Conservation (phyloP, 768 basidiomycete genomes). For the Chalciporus piperatus region DNA sequence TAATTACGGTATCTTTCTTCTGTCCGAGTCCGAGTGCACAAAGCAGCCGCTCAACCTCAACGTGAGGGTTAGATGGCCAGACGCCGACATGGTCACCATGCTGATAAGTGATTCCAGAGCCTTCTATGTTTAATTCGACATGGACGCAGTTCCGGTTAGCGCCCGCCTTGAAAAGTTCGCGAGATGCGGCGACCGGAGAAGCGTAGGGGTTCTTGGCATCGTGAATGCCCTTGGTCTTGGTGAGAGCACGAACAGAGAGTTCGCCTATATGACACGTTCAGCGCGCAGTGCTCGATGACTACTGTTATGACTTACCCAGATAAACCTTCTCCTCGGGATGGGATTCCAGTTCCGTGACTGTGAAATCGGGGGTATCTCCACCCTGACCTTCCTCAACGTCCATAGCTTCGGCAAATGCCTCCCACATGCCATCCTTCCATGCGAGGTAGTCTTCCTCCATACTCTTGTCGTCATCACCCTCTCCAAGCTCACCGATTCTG, state of each 20-base stretch:
- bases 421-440: constrained; percentile 99
- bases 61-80: constrained; percentile 93
- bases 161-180: constrained; percentile 78
- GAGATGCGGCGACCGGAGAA: constrained; percentile 71
- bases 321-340: constrained; percentile 88
- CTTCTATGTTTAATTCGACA: constrained; percentile 90
- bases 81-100: constrained; percentile 98
- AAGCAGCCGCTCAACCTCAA: constrained; percentile 88
- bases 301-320: constrained; percentile 60
- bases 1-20: constrained; percentile 80
- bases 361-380: constrained; percentile 92
- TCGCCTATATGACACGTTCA: constrained; percentile 55
- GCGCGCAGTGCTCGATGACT: not conserved
- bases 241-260: constrained; percentile 91
- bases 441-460: constrained; percentile 99
- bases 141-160: constrained; percentile 90
- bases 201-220: constrained; percentile 98
- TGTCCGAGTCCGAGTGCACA: constrained; percentile 79
- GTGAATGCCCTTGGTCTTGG: constrained; percentile 92
- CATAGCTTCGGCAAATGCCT: constrained; percentile 76
- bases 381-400: constrained; percentile 95
- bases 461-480: constrained; percentile 98
- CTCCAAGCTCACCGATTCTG: constrained; percentile 86
- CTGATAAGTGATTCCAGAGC: constrained; percentile 97
- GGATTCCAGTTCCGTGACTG: constrained; percentile 76